Evolutionary conservation across 2,329 filamentous ascomycete genomes (phyloP), one percentile per base, ranked within the genome.

Genomic region (Remersonia thermophila): DNA sequence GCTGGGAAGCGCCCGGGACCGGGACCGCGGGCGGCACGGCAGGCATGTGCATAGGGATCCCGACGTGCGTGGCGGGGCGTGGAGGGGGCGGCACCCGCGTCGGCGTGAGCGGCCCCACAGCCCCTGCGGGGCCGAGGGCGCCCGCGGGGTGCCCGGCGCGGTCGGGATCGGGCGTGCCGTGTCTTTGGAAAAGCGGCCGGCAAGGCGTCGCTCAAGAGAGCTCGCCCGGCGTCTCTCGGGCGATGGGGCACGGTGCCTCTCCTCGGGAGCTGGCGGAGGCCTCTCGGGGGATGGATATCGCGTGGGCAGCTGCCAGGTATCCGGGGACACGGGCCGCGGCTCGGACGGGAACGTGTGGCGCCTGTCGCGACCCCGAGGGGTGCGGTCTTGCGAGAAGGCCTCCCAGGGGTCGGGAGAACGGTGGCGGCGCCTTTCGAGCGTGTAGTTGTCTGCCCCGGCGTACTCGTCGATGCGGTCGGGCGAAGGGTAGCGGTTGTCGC

Each of bases 201-300:
- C 69, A 8, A 70, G 58, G 15, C 68, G 63, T 30, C 62, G 61
- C 38, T 71, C 67, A 49, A 67, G 57, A 3, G 67, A 67, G 13
- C 52, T 57, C 7, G 55, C 57, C 15, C 62, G 47, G 10, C 45
- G 41, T 34, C 34, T 39, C 7, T 40, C 38, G 15, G 40, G 35
- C 8, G 44, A 44, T n/a, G 42, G 39, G 30, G 39, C 32, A 11
- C 39, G 38, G 20, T 37, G 36, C 12, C 42, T 39, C 32, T 44
- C 46, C 13, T 40, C 35, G 7, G 27, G 2, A 7, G 35, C 34
- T 10, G 37, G 28, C 17, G 17, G 16, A 3, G 35, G 28, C 12
- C 37, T 29, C 23, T 46, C 43, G 23, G 41, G 43, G 1, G 43
- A 46, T 12, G 43, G 43, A 18, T 35, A 46, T 10, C 43, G 39